Evolutionary conservation across 2,329 filamentous ascomycete species (phyloP).

Genomic region (Magnaporthales sp.): DNA sequence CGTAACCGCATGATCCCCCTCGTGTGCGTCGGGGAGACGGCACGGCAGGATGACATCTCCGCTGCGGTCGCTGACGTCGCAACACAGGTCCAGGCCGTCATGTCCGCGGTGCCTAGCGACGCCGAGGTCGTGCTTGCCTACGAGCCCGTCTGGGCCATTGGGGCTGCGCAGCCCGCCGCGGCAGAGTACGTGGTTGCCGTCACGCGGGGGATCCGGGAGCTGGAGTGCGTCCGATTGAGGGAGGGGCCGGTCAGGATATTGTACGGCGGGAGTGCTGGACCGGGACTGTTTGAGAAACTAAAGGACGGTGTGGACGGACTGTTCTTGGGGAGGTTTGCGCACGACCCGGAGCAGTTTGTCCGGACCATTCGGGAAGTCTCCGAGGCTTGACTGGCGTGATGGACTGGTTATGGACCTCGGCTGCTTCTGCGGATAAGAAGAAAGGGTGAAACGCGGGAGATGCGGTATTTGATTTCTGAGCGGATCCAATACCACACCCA

Average conservation of each 20-base stretch:
- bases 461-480: background rate
- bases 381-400: slow-evolving; percentile 21
- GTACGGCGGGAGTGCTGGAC: slow-evolving; percentile 77
- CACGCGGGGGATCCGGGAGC: slow-evolving; percentile 62
- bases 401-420: no score
- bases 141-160: slow-evolving; percentile 1
- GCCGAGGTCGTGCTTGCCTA: slow-evolving; percentile 56
- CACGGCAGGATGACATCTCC: slow-evolving; percentile 39
- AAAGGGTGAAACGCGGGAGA: background rate
- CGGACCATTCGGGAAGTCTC: slow-evolving; percentile 67
- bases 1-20: slow-evolving; percentile 66
- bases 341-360: slow-evolving; percentile 63
- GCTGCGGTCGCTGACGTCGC: slow-evolving; percentile 58
- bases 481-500: background rate
- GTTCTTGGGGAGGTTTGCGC: slow-evolving; percentile 74
- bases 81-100: slow-evolving; percentile 54
- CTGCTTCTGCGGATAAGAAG: no score
- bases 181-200: background rate
- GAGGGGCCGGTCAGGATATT: slow-evolving; percentile 57
- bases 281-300: slow-evolving; percentile 62
- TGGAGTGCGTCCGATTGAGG: slow-evolving; percentile 23
- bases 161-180: background rate
- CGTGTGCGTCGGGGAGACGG: slow-evolving; percentile 71
- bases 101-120: slow-evolving; percentile 50
- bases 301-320: slow-evolving; percentile 67